Base-by-base conservation (phyloP, 305 asterid genomes). In the Nicotiana rustica region DNA sequence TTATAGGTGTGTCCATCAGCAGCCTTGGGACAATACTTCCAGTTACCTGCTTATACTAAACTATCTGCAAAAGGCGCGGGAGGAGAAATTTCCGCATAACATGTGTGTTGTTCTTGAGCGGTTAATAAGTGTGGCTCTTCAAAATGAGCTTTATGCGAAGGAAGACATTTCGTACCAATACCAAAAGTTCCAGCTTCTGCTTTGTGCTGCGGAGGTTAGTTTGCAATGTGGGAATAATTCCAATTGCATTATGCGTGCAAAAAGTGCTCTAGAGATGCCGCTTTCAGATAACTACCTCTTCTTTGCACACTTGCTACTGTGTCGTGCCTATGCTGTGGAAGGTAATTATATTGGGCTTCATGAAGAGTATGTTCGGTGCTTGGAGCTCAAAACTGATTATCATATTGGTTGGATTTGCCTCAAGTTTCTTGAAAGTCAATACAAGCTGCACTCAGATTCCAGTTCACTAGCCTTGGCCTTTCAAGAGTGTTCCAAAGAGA, bases 371-470 rank as follows among this genome's bases (percentile, higher is more conserved):
- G 71, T 79, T 64, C 88, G 82, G 80, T 96, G 99, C 87, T 86
- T 96, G 92, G 95, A 93, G 87, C 92, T 93, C 71, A 88, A 90
- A 84, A 91, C 97, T 80, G 90, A 91, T 82, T 88, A 81, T 85
- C 98, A 90, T 87, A 87, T 92, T 62, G 99, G 99, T 65, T 96
- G 97, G 97, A 89, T 96, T 83, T 85, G 93, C 85, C 93, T 96
- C 82, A 93, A 91, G 90, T 85, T 92, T 67, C 88, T 96, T 83
- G 95, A 91, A 86, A 91, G 91, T 77, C 90, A 82, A 86, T 92
- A 91, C 85, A 86, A 90, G 77, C 88, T 96, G 62, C 91, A 88
- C 69, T 86, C 90, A 83, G 92, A 93, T 82, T 81, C 88, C 56
- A 82, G 87, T 78, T 60, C 83, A 29, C 83, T 93, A 66, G 84